Conservation (phyloP, 2,329 filamentous ascomycete genomes). For the Xylaria hypoxylon region DNA sequence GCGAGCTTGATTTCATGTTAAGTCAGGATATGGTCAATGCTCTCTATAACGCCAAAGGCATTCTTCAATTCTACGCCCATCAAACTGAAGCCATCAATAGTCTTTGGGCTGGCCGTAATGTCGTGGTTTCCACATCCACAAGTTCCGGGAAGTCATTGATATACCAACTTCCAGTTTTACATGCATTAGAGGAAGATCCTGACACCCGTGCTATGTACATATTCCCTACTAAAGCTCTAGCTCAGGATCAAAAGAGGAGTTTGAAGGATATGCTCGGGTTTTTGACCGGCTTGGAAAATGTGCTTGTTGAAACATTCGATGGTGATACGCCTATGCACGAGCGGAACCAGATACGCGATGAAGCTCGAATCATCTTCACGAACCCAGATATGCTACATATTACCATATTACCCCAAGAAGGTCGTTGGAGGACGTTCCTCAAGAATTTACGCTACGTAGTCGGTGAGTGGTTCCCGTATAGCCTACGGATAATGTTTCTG, state of each 20-base stretch:
- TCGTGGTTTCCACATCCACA: constrained; percentile 94
- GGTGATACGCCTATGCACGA: constrained; percentile 89
- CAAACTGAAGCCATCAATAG: constrained; percentile 95
- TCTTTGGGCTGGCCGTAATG: constrained; percentile 82
- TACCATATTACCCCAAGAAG: constrained; percentile 91
- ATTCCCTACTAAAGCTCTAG: constrained; percentile 95
- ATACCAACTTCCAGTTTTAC: constrained; percentile 92
- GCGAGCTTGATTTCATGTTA: constrained; percentile 84
- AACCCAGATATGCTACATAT: constrained; percentile 99
- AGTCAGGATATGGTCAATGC: constrained; percentile 96
- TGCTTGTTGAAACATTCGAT: constrained; percentile 92
- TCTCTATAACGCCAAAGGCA: constrained; percentile 89
- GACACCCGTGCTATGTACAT: constrained; percentile 94
- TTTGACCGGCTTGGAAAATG: constrained; percentile 79
- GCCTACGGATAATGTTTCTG: constrained; percentile 3
- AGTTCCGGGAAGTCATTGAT: constrained; percentile 98
- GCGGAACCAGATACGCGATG: constrained; percentile 83
- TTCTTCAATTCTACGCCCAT: constrained; percentile 88
- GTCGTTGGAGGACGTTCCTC: constrained; percentile 88
- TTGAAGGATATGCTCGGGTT: constrained; percentile 85
- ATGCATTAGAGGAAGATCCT: constrained; percentile 82
- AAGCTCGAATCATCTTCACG: constrained; percentile 93
- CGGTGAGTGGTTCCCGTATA: constrained; percentile 55
- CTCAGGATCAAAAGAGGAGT: constrained; percentile 92
- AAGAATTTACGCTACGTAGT: constrained; percentile 92